Conservation (phyloP, 1,284 basidiomycete species). For the Malassezia restricta region DNA sequence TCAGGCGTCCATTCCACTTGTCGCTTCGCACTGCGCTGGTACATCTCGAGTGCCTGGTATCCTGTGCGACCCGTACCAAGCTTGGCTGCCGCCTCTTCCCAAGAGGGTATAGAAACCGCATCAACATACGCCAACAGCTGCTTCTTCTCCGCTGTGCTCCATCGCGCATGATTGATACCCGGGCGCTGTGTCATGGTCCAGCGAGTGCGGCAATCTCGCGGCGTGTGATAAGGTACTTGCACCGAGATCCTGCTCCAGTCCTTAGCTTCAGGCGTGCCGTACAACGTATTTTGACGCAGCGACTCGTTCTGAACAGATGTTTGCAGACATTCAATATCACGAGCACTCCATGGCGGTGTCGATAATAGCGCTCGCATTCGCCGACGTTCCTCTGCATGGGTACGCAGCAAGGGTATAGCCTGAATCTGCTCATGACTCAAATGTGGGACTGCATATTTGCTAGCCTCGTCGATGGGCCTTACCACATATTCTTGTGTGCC, state of each 20-base stretch:
- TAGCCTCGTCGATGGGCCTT: not conserved
- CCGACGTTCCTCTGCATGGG: conserved; percentile 7
- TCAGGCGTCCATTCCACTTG: conserved; percentile 10
- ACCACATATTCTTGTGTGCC: not conserved
- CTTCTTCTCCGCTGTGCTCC: conserved; percentile 7
- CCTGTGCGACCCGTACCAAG: conserved; percentile 5
- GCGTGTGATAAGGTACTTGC: conserved; percentile 13
- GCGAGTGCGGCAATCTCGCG: conserved; percentile 13
- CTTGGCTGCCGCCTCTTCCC: conserved; percentile 4
- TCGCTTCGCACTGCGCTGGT: conserved; percentile 10
- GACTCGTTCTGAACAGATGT: conserved; percentile 5
- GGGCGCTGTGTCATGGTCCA: conserved; percentile 8
- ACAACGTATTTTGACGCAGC: not conserved
- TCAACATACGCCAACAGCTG: not conserved
- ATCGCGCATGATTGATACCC: conserved; percentile 1
- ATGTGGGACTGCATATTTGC: not conserved
- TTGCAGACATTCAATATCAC: conserved; percentile 12
- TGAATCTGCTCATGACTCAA: not conserved
- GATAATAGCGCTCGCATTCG: conserved; percentile 4
- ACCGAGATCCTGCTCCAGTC: conserved; percentile 6
- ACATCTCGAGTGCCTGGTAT: conserved; percentile 10
- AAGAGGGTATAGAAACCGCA: not conserved
- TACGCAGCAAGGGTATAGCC: not conserved
- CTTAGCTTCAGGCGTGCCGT: not conserved
- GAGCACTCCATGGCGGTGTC: conserved; percentile 13